Base-by-base conservation (phyloP, 768 basidiomycete genomes). In the Calocera cornea region DNA sequence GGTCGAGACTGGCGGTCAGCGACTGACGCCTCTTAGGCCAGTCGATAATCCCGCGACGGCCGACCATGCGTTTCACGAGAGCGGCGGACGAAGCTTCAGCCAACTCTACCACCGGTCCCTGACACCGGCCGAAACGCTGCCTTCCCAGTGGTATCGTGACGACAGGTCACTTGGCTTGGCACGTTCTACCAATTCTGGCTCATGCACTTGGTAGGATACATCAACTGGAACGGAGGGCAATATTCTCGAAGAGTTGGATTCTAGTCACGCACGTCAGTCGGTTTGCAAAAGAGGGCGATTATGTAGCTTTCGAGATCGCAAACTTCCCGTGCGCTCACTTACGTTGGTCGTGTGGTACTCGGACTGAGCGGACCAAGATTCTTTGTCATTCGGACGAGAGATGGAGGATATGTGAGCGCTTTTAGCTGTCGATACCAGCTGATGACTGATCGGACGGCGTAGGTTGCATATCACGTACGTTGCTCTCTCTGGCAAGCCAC, bases 181-280 rank as follows among this genome's bases (percentile, higher is more conserved):
- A 31, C 8, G 5, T 27, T 60, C 31, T 12, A 16, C 31, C 27
- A 5, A 60, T 60, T 60, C 14, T 60, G 16, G 54, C 54, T 60
- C 54, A 60, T 33, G 54, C 27, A 60, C 14, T 29, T 2, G 27
- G 14, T 22, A 60, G 54, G 54, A 60, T 60, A 60, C 54, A 60
- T 22, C 54, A 60, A 8, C 54, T 60, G 31, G 54, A 60, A 60
- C 54, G 54, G 16, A 60, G 22, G 19, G 54, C 54, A 60, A 60
- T 60, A 14, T 60, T 60, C 54, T 60, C 54, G 54, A 60, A 60
- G 31, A 60, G 54, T 19, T 60, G 54, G 54, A 60, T 60, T 8
- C 31, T 60, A 10, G 54, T 60, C 2, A 29, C 54, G 11, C 54
- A 60, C 22, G 54, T 60, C 27, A 60, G 54, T 31, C 54, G 54